A percentile compares a stretch with the other conserved stretches of the same genome.
Evolutionary conservation across 1,139 yeast genomes (phyloP).

Genomic region (Tardiomyces blankii): DNA sequence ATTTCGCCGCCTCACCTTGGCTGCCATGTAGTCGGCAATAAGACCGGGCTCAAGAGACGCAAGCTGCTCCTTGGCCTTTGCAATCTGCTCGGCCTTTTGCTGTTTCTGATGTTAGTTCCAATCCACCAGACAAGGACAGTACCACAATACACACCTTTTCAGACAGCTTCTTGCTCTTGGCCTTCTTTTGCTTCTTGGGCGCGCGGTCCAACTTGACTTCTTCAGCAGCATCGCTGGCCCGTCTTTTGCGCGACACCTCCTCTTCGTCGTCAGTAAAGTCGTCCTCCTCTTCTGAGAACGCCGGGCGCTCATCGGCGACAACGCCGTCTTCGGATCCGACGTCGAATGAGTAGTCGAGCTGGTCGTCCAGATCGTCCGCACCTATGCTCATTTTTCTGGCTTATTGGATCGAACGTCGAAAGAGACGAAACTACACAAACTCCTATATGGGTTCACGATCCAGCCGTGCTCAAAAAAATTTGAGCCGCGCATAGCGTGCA

Average conservation of each 20-base stretch:
- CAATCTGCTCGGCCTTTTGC: slow-evolving; percentile 48
- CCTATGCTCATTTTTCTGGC: slow-evolving; percentile 10
- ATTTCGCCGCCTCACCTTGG: slow-evolving; percentile 37
- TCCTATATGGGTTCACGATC: background rate
- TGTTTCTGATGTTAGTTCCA: slow-evolving; percentile 37
- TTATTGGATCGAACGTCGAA: too few relatives aligned
- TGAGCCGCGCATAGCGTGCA: background rate
- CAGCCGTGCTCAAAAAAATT: background rate
- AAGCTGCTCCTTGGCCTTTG: slow-evolving; percentile 38
- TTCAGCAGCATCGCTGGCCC: slow-evolving; percentile 1
- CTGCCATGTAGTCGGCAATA: slow-evolving; percentile 50
- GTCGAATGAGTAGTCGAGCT: slow-evolving; percentile 45
- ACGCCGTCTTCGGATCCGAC: slow-evolving; percentile 21
- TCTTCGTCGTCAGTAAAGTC: slow-evolving; percentile 17
- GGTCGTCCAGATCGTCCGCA: slow-evolving; percentile 60
- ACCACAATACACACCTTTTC: slow-evolving; percentile 7
- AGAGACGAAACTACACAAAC: too few relatives aligned
- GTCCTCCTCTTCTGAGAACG: slow-evolving; percentile 27
- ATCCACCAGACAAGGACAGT: too few relatives aligned
- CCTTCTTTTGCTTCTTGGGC: slow-evolving; percentile 10
- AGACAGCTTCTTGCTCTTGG: slow-evolving; percentile 12
- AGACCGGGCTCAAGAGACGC: slow-evolving; percentile 42
- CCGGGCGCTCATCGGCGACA: slow-evolving; percentile 16
- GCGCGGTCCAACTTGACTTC: slow-evolving; percentile 1
- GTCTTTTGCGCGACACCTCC: slow-evolving; percentile 7